Evolutionary conservation across 2,329 filamentous ascomycete genomes (phyloP), one percentile per base, ranked within the genome.

Genomic region (Microsporum canis): DNA sequence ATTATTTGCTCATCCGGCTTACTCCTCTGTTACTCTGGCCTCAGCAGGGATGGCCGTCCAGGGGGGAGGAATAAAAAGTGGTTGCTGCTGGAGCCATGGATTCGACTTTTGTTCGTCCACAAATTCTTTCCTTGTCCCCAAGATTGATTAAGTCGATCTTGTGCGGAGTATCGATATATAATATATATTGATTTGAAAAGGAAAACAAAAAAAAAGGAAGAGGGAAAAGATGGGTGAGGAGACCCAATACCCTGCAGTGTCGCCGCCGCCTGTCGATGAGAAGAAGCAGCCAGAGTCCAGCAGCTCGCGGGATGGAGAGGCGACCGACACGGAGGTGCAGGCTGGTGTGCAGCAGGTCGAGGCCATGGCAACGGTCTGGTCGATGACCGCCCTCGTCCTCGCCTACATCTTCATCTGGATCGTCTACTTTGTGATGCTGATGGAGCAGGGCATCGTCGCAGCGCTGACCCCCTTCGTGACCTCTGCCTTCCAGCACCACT

Each of bases 401-500:
- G 71, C 72, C 61, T 77, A 73, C 66, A 62, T 70, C 60, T 38
- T 63, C 8, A 75, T 77, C 62, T 76, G 71, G 70, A 55, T 75
- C 27, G 69, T 76, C 62, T 70, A 72, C 61, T 72, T 75, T 53
- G 66, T 74, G 59, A 66, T 71, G 58, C 66, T 72, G 2, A 65
- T 76, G 36, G 68, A 73, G 60, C 66, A 68, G 27, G 68, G 65
- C 12, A 71, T 73, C 47, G 67, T 74, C 17, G 65, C 67, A 59
- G 71, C 72, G 56, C 65, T 82, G 49, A 73, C 69, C 3, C 76
- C 78, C 8, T 81, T 77, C 65, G 77, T 81, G 49, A 82, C 79
- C 36, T 80, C 77, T 64, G 73, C 72, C 29, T 84, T 80, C 65
- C 64, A 73, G 29, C 67, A 73, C 6, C 82, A 84, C 66, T 81